Percentiles rank a stretch among this genome's conserved stretches.
These are phyloP conservation scores for Claviceps arundinis DNA, from an alignment of 2,329 filamentous ascomycete genomes.

Conservation along the genomic window DNA sequence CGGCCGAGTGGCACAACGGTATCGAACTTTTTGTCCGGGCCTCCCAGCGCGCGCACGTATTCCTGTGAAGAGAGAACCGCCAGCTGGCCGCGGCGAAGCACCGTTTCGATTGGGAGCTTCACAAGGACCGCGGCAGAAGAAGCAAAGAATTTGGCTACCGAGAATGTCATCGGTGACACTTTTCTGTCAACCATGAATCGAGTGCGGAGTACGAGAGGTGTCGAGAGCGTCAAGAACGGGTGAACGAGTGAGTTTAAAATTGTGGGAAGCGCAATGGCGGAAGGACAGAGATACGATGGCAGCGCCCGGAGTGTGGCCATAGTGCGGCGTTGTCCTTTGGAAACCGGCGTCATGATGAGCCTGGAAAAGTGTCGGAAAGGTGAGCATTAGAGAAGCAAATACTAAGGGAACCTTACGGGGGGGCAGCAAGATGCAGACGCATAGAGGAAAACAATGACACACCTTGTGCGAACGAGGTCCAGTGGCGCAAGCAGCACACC, in stretches of 20 bases:
- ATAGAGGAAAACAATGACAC: neutral
- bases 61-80: constrained; percentile 47
- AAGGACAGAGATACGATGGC: constrained; percentile 61
- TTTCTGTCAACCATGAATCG: constrained; percentile 73
- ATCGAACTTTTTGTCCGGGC: constrained; percentile 35
- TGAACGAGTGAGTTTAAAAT: constrained; percentile 76
- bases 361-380: constrained; percentile 22
- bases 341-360: constrained; percentile 73
- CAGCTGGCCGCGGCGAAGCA: constrained; percentile 78
- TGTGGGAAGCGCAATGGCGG: constrained; percentile 66
- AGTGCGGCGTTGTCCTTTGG: constrained; percentile 61
- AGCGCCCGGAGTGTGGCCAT: constrained; percentile 65
- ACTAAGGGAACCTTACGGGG: no score
- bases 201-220: constrained; percentile 75
- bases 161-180: constrained; percentile 69
- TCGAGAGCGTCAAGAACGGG: constrained; percentile 67
- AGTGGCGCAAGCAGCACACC: constrained; percentile 74
- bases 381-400: neutral
- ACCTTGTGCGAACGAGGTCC: constrained; percentile 73
- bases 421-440: no score
- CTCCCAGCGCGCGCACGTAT: constrained; percentile 36
- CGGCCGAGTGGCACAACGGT: constrained; percentile 69
- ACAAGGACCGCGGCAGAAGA: constrained; percentile 71
- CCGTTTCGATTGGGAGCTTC: constrained; percentile 83
- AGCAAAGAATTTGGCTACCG: constrained; percentile 66